phyloP scores from a whole-genome alignment of 73 alveolate genomes.

The Tetrahymena thermophila region DNA sequence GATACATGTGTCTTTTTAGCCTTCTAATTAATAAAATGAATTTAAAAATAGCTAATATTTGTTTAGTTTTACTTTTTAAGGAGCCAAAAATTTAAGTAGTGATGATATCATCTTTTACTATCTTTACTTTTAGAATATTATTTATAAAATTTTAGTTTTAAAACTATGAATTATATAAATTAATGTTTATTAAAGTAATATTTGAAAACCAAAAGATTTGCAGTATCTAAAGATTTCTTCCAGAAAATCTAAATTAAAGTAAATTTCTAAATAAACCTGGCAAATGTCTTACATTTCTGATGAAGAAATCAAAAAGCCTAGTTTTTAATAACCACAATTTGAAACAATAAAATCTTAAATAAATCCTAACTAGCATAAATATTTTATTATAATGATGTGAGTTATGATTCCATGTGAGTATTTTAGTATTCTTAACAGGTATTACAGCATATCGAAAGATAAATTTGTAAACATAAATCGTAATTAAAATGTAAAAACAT shows the following conservation, averaged over 20 bases:
- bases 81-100: not conserved
- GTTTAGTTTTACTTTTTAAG: not conserved
- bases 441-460: too few species aligned
- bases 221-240: not conserved
- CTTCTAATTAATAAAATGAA: not conserved
- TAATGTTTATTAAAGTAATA: not conserved
- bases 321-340: not conserved
- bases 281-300: not conserved
- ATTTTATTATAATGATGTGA: not conserved
- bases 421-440: too few species aligned
- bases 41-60: not conserved
- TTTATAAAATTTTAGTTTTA: not conserved
- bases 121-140: not conserved
- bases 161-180: not conserved
- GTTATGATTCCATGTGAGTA: too few species aligned
- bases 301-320: not conserved
- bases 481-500: not conserved
- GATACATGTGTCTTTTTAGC: not conserved
- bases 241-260: not conserved
- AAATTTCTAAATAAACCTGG: not conserved
- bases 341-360: not conserved
- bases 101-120: not conserved
- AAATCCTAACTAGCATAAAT: not conserved
- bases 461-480: too few species aligned
- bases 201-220: not conserved